Conservation (phyloP, 495 filamentous ascomycete species). For the Pseudomonodictys pantanalensis region DNA sequence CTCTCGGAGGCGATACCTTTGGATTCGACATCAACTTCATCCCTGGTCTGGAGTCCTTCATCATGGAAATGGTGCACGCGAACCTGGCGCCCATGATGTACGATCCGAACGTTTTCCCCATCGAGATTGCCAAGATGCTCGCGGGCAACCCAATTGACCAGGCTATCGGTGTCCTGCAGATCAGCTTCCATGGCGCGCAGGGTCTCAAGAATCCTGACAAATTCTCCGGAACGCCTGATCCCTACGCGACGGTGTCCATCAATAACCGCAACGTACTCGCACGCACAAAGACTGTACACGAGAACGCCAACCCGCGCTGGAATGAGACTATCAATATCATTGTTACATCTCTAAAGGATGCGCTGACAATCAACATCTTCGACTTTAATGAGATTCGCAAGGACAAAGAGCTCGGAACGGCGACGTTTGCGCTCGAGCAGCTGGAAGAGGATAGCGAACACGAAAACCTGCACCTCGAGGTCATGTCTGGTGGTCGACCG, state of each 20-base stretch:
- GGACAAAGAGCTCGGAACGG: constrained; percentile 88
- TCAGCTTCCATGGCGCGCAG: constrained; percentile 86
- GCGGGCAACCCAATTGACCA: constrained; percentile 92
- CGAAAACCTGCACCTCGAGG: constrained; percentile 80
- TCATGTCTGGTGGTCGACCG: constrained; percentile 77
- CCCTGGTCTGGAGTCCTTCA: constrained; percentile 87
- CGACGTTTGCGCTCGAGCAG: constrained; percentile 78
- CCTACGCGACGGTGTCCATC: constrained; percentile 83
- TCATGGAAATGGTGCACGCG: constrained; percentile 90
- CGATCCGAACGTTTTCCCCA: constrained; percentile 92
- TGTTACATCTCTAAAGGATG: constrained; percentile 81
- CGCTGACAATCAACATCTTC: constrained; percentile 75
- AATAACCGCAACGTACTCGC: constrained; percentile 77
- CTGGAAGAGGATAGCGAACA: constrained; percentile 71
- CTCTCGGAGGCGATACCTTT: constrained; percentile 88
- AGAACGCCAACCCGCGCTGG: constrained; percentile 86
- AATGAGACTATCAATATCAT: constrained; percentile 95
- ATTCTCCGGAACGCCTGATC: constrained; percentile 89
- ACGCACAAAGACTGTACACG: constrained; percentile 82
- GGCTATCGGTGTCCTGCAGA: constrained; percentile 87
- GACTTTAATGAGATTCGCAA: constrained; percentile 96
- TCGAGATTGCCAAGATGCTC: constrained; percentile 98
- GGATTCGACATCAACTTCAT: constrained; percentile 99
- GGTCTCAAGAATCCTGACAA: constrained; percentile 94
- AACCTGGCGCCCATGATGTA: constrained; percentile 97